These are phyloP conservation scores for Leptodontidium sp. DNA, from an alignment of 2,329 filamentous ascomycete species.

Conservation along the genomic window DNA sequence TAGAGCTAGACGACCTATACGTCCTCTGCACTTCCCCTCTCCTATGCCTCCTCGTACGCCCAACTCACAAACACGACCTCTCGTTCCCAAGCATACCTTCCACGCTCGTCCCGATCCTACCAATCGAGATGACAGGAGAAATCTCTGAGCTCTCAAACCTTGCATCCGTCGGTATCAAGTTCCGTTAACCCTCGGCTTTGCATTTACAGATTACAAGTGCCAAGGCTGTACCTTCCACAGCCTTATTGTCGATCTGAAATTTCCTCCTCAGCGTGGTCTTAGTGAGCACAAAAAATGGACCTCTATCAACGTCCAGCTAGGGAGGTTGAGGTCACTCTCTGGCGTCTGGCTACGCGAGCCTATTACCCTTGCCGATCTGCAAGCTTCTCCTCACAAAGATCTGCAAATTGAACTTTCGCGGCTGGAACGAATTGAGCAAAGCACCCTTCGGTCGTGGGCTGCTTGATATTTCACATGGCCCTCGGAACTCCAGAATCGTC, in stretches of 20 bases:
- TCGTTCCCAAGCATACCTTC: not conserved
- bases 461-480: slow-evolving; percentile 1
- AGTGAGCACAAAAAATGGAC: not conserved
- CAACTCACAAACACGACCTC: not conserved
- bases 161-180: not conserved
- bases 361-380: not conserved
- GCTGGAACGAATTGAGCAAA: not conserved
- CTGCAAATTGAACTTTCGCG: slow-evolving; percentile 2
- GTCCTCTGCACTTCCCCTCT: slow-evolving; percentile 4
- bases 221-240: not conserved
- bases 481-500: not conserved
- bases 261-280: not conserved
- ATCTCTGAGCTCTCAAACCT: slow-evolving; percentile 1
- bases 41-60: not conserved
- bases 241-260: slow-evolving; percentile 6
- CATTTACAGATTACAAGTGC: not conserved
- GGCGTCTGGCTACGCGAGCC: not conserved
- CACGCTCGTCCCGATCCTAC: not conserved
- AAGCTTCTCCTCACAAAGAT: slow-evolving; percentile 6
- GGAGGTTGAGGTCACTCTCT: not conserved
- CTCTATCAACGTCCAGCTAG: not conserved
- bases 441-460: slow-evolving; percentile 6
- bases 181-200: not conserved
- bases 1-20: not conserved
- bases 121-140: not conserved